Evolutionary conservation across 352 stramenopile species (phyloP), one percentile per base, ranked within the genome.

Genomic region (Phytophthora cryptogea): DNA sequence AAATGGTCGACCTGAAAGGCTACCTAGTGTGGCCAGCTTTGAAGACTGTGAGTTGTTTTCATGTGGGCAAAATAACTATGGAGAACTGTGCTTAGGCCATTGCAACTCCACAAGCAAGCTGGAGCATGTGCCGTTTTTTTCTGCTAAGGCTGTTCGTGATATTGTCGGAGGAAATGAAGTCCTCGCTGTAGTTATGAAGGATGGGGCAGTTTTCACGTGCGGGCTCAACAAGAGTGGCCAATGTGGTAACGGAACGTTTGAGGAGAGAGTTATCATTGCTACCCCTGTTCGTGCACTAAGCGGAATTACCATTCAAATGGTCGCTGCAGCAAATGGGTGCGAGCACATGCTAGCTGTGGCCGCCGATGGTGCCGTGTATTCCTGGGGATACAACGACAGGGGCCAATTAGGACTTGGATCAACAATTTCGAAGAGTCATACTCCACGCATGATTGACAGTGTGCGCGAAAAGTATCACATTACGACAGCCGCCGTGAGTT

Each of bases 51-150:
- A 96, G 33, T 62, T 96, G 4, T 96, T 94, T 63, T 92, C 87
- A 0, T 96, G 86, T 30, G 88, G 88, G 0, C 88, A 96, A 70
- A 96, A 96, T 63, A 96, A 94, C 56, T 96, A 96, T 50, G 88
- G 88, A 8, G 88, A 96, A 48, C 66, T 96, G 4, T 92, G 86
- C 36, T 70, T 95, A 16, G 88, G 88, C 0, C 84, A 96, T 46
- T 95, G 86, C 60, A 94, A 95, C 53, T 92, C 85, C 0, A 92
- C 86, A 1, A 93, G 77, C 44, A 94, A 95, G 30, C 65, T 95
- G 14, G 86, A 95, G 56, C 84, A 89, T 45, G 86, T 94, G 8
- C 80, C 84, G 8, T 89, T 92, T 35, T 95, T 94, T 48, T 94
- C 86, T 11, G 69, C 81, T 10, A 94, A 94, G 57, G 86, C 64